Conservation (phyloP, 805 yeast species). For the Babjeviella inositovora region DNA sequence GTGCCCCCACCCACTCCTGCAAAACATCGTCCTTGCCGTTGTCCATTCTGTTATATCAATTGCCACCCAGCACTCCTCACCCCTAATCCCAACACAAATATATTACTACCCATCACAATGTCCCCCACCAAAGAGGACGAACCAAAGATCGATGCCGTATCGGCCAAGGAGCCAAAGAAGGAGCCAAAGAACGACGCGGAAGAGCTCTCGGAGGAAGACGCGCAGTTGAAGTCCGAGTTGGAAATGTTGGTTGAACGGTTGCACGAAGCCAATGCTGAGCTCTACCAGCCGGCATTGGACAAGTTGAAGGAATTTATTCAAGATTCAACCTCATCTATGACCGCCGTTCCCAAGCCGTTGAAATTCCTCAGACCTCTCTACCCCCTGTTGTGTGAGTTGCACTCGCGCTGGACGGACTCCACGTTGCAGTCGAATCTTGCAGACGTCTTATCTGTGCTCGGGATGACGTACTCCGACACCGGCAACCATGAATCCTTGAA, state of each 20-base stretch:
- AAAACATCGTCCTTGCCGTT: too few species aligned
- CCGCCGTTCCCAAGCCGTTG: conserved; percentile 97
- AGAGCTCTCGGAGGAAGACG: conserved; percentile 88
- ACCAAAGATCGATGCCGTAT: too few species aligned
- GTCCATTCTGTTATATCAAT: too few species aligned
- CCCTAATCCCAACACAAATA: too few species aligned
- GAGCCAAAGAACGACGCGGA: conserved; percentile 36
- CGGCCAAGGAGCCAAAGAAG: conserved; percentile 4
- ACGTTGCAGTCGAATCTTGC: conserved; percentile 46
- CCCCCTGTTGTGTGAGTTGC: conserved; percentile 46
- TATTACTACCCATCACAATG: too few species aligned
- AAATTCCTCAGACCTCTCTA: conserved; percentile 87
- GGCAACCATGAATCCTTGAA: conserved; percentile 67
- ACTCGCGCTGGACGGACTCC: conserved; percentile 46
- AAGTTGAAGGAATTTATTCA: conserved; percentile 65
- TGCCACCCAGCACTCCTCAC: too few species aligned
- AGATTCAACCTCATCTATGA: conserved; percentile 95
- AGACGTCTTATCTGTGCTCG: conserved; percentile 82
- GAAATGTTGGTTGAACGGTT: conserved; percentile 77
- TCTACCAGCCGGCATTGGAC: conserved; percentile 46
- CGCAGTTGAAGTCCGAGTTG: conserved; percentile 69
- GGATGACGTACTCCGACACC: conserved; percentile 83
- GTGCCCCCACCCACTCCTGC: too few species aligned
- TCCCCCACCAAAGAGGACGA: too few species aligned
- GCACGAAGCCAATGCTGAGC: conserved; percentile 27